These are phyloP conservation scores for Amylostereum chailletii DNA, from an alignment of 1,284 basidiomycete species.

Conservation along the genomic window DNA sequence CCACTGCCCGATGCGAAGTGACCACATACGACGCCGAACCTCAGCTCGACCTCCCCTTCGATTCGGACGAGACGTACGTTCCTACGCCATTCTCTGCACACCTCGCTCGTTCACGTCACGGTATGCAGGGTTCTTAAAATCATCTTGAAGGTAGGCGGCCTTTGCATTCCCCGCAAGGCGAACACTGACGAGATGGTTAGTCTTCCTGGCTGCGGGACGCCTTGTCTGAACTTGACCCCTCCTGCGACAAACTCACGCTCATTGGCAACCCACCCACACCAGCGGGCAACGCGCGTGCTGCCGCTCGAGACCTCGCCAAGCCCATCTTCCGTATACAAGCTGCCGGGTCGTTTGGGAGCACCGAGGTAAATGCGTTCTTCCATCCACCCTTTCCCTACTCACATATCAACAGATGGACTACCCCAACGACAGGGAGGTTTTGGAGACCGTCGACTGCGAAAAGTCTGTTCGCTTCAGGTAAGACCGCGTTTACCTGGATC, in stretches of 20 bases:
- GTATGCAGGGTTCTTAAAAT: slow-evolving; percentile 61
- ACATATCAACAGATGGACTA: slow-evolving; percentile 76
- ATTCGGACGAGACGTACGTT: slow-evolving; percentile 56
- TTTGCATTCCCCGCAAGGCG: not conserved
- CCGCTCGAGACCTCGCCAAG: slow-evolving; percentile 22
- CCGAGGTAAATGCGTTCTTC: slow-evolving; percentile 46
- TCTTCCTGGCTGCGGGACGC: slow-evolving; percentile 90
- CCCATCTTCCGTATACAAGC: slow-evolving; percentile 73
- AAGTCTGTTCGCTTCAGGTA: slow-evolving; percentile 68
- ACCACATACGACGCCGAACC: slow-evolving; percentile 81
- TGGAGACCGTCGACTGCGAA: slow-evolving; percentile 81
- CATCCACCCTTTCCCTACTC: not conserved
- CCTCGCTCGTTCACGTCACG: slow-evolving; percentile 8
- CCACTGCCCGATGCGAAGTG: slow-evolving; percentile 85
- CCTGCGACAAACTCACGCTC: slow-evolving; percentile 77
- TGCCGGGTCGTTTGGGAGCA: slow-evolving; percentile 72
- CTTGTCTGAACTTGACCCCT: slow-evolving; percentile 81
- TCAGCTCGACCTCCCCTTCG: slow-evolving; percentile 72
- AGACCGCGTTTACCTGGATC: slow-evolving; percentile 11
- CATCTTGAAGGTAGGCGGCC: slow-evolving; percentile 67
- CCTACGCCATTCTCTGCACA: not conserved
- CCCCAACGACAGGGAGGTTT: slow-evolving; percentile 81
- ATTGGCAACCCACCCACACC: slow-evolving; percentile 58
- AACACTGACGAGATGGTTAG: slow-evolving; percentile 24
- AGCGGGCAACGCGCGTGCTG: slow-evolving; percentile 16